Percentiles rank a stretch among this genome's conserved stretches.
Conservation (phyloP, 1,139 yeast genomes). For the Geotrichum bryndzae region DNA sequence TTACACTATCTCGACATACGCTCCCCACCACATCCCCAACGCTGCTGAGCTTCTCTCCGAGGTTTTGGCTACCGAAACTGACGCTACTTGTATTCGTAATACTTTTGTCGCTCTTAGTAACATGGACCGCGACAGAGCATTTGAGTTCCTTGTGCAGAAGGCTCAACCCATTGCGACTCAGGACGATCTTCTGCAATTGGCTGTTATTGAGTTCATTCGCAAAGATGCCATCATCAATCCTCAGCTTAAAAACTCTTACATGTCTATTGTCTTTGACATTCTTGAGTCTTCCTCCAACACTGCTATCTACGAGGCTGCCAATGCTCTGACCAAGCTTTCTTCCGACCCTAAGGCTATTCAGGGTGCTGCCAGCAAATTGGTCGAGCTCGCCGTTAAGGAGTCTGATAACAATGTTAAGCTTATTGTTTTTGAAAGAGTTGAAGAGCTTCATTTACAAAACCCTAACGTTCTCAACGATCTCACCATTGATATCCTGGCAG, state of each 20-base stretch:
- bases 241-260: slow-evolving; percentile 62
- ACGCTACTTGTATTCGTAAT: slow-evolving; percentile 91
- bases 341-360: slow-evolving; percentile 61
- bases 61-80: slow-evolving; percentile 76
- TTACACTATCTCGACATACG: slow-evolving; percentile 65
- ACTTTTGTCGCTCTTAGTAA: slow-evolving; percentile 86
- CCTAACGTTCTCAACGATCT: slow-evolving; percentile 85
- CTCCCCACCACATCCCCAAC: slow-evolving; percentile 87
- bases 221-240: slow-evolving; percentile 65
- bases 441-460: slow-evolving; percentile 63
- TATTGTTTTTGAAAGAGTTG: slow-evolving; percentile 82
- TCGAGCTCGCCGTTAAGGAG: slow-evolving; percentile 85
- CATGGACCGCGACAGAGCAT: slow-evolving; percentile 78
- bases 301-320: slow-evolving; percentile 88
- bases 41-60: slow-evolving; percentile 77
- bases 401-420: slow-evolving; percentile 90
- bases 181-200: slow-evolving; percentile 82
- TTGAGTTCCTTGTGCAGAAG: slow-evolving; percentile 72
- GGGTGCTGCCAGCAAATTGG: slow-evolving; percentile 76
- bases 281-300: slow-evolving; percentile 67
- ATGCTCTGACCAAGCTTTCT: slow-evolving; percentile 71
- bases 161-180: slow-evolving; percentile 56
- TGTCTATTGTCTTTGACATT: slow-evolving; percentile 65
- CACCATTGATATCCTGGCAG: slow-evolving; percentile 79
- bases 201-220: slow-evolving; percentile 86